Base-by-base conservation (phyloP, 108 stramenopile species). In the Aurantiochytrium sp. region DNA sequence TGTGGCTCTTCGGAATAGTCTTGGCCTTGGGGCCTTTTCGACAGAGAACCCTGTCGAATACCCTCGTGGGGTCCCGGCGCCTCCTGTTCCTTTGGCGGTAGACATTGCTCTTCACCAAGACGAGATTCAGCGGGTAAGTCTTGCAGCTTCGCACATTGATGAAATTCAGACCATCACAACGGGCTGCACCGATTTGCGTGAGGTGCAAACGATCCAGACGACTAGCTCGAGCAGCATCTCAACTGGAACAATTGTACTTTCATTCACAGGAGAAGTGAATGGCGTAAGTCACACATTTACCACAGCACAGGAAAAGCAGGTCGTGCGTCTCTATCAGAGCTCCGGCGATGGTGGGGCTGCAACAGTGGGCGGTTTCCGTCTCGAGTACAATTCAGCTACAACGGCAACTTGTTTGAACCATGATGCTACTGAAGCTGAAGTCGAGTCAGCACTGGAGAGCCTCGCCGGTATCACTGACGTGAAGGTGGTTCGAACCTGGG, bases 101-200 rank as follows among this genome's bases (percentile, higher is more conserved):
- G 87, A 83, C 12, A 58, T 91, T 69, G 89, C 94, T 4, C 87
- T 96, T 35, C 94, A 96, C 58, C 93, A 90, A 23, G 90, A 95
- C 53, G 96, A 96, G 90, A 92, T 96, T 42, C 96, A 96, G 91
- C 64, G 72, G 12, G 60, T 96, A 58, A 91, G 90, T 6, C 53
- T 96, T 42, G 94, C 94, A 29, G 96, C 96, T 25, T 72, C 92
- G 47, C 95, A 95, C 89, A 83, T 89, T 43, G 91, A 93, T 72
- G 96, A 97, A 72, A 90, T 97, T 69, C 96, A 97, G 72, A 59
- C 87, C 59, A 91, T 97, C 72, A 89, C 91, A 44, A 95, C 95
- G n/a, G 87, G 92, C 3, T 95, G 96, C 49, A 87, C 94, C 5
- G 60, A 58, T 8, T 92, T 96, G 25, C 93, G 91, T 19, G 96